Base-by-base conservation (phyloP, 75 land plant genomes). In the Pinus taeda region DNA sequence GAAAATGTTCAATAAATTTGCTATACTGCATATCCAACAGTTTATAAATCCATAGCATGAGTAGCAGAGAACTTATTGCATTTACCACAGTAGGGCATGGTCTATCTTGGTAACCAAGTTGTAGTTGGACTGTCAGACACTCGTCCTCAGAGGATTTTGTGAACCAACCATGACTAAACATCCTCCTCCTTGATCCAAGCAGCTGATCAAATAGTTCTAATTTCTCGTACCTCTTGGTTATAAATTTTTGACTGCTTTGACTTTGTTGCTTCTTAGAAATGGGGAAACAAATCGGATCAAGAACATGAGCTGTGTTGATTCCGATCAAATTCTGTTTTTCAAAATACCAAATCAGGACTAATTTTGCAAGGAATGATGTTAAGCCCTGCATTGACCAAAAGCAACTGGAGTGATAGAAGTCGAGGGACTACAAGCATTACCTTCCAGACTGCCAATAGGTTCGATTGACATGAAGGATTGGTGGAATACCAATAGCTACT, bases 131-230 rank as follows among this genome's bases (percentile, higher is more conserved):
- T n/a, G 80, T 80, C 37, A 85, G 70, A 63, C 49, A 20, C 59
- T 85, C 85, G 17, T 62, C 80, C 61, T 72, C 36, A 58, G 85
- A 60, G 26, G 66, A 59, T 22, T 55, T 42, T 36, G 83, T 69
- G 20, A 77, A 85, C 81, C 85, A 82, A 58, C 80, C 85, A 11
- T 80, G 86, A 67, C 80, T 80, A 75, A 74, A 82, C 80, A 83
- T 79, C 45, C 86, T 73, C 55, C 63, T 83, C 70, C 86, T 82
- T 11, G 73, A 74, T 57, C 58, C 49, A n/a, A 62, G 65, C 17
- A 75, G 59, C 30, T 81, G 82, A 60, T 78, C 36, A 30, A 71
- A 74, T 36, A 83, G 81, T 42, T 85, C 86, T 59, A 78, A 60
- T 39, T 39, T 85, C 24, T 80, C 73, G 53, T 83, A 85, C 53